These are phyloP conservation scores for Leishmania arabica DNA, from an alignment of 208 protist genomes.

Conservation along the genomic window DNA sequence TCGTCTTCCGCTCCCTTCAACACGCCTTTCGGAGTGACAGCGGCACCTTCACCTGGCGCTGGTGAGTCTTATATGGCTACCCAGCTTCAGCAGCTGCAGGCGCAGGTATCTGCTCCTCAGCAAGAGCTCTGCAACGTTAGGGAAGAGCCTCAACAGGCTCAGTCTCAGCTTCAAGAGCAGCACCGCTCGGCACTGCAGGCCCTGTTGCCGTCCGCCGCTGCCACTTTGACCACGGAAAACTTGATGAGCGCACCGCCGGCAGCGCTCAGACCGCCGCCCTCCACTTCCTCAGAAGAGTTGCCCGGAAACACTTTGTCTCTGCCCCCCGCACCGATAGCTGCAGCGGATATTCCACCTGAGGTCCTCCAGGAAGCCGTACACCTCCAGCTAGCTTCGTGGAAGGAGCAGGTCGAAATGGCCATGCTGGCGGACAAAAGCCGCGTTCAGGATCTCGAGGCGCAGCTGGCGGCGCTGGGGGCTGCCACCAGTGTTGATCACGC, in stretches of 20 bases:
- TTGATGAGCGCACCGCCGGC: background rate
- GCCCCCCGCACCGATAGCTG: background rate
- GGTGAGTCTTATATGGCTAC: background rate
- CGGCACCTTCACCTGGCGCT: background rate
- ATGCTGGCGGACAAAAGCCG: constrained; percentile 35
- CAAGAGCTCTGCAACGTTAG: background rate
- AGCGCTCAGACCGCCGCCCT: background rate
- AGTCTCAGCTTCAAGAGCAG: background rate
- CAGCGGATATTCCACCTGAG: constrained; percentile 8
- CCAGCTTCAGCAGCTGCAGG: background rate
- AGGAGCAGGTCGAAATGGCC: constrained; percentile 34
- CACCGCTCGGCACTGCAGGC: background rate
- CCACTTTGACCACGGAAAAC: background rate
- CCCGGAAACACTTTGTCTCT: background rate
- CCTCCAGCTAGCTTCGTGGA: constrained; percentile 36
- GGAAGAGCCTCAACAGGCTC: background rate
- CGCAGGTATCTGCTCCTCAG: background rate
- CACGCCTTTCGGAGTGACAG: background rate
- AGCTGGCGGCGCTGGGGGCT: constrained; percentile 11
- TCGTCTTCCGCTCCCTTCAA: background rate
- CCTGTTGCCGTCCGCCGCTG: background rate
- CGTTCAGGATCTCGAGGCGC: constrained; percentile 30
- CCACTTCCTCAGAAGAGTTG: background rate
- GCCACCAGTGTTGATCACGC: background rate
- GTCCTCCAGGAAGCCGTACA: constrained; percentile 33